These are phyloP conservation scores for Hypholoma fasciculare DNA, from an alignment of 768 basidiomycete genomes.

Conservation along the genomic window DNA sequence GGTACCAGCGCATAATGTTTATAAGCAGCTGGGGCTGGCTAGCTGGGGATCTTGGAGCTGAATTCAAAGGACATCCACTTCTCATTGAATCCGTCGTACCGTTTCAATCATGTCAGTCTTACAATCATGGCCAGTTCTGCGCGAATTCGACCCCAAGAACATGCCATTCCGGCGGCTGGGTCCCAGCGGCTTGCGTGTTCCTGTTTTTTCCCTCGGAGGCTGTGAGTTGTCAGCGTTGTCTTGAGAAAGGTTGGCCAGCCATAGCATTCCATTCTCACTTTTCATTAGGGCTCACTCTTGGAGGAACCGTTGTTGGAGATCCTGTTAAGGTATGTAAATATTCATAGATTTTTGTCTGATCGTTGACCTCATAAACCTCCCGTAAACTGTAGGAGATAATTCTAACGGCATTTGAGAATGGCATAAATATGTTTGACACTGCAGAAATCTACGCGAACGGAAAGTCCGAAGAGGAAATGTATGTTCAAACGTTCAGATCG, in stretches of 20 bases:
- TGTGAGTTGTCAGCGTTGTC: constrained; percentile 34
- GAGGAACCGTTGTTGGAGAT: constrained; percentile 62
- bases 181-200: constrained; percentile 61
- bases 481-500: constrained; percentile 13
- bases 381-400: constrained; percentile 57
- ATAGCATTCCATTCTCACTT: not conserved
- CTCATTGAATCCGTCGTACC: not conserved
- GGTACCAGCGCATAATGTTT: not conserved
- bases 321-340: constrained; percentile 52
- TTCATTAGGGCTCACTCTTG: constrained; percentile 51
- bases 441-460: constrained; percentile 65
- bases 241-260: too few species aligned
- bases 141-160: constrained; percentile 51
- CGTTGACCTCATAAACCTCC: not conserved
- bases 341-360: not conserved
- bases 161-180: constrained; percentile 65
- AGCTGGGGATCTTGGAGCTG: too few species aligned
- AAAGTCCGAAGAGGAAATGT: constrained; percentile 73
- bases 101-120: constrained; percentile 12
- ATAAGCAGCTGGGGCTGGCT: not conserved
- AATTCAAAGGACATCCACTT: not conserved
- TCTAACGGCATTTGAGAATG: constrained; percentile 68
- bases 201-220: constrained; percentile 69
- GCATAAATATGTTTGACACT: constrained; percentile 72
- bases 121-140: constrained; percentile 24